A percentile compares a stretch with the other conserved stretches of the same genome.
These are phyloP conservation scores for Epichloe bromicola DNA, from an alignment of 2,329 filamentous ascomycete species.

Conservation along the genomic window DNA sequence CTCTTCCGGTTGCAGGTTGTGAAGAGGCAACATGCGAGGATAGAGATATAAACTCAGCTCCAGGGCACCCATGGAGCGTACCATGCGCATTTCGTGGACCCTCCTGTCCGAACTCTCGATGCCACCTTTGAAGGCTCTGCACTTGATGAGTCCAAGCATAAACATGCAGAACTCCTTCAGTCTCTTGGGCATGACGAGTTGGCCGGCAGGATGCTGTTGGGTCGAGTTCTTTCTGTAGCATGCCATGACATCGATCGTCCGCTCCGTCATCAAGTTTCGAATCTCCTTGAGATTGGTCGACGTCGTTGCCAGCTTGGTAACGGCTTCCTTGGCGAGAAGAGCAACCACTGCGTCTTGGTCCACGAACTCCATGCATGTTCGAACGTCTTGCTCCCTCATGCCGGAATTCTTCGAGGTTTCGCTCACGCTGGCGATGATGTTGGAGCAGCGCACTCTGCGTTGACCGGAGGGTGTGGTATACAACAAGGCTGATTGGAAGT, in stretches of 20 bases:
- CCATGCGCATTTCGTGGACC: conserved; percentile 81
- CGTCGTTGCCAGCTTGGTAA: conserved; percentile 61
- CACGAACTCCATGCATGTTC: conserved; percentile 80
- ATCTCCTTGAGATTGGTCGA: conserved; percentile 74
- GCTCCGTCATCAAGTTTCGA: conserved; percentile 70
- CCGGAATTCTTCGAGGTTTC: conserved; percentile 40
- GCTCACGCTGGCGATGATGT: conserved; percentile 84
- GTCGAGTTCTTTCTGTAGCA: conserved; percentile 89
- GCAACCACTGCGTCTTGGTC: conserved; percentile 89
- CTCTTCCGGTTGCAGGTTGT: conserved; percentile 76
- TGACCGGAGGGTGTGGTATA: conserved; percentile 89
- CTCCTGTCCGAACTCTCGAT: conserved; percentile 82
- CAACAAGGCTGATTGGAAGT: conserved; percentile 89
- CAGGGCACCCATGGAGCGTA: conserved; percentile 73
- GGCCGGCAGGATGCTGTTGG: conserved; percentile 71
- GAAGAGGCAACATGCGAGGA: conserved; percentile 80
- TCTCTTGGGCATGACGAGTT: conserved; percentile 89
- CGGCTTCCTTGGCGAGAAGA: conserved; percentile 86
- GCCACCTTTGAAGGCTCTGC: conserved; percentile 83
- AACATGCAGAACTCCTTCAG: conserved; percentile 97
- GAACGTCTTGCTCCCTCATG: conserved; percentile 39
- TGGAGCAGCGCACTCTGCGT: conserved; percentile 81
- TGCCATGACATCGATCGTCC: conserved; percentile 82
- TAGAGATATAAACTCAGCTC: conserved; percentile 91
- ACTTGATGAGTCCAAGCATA: conserved; percentile 80